Conservation (phyloP, 805 yeast genomes). For the Candida ipomoeae region DNA sequence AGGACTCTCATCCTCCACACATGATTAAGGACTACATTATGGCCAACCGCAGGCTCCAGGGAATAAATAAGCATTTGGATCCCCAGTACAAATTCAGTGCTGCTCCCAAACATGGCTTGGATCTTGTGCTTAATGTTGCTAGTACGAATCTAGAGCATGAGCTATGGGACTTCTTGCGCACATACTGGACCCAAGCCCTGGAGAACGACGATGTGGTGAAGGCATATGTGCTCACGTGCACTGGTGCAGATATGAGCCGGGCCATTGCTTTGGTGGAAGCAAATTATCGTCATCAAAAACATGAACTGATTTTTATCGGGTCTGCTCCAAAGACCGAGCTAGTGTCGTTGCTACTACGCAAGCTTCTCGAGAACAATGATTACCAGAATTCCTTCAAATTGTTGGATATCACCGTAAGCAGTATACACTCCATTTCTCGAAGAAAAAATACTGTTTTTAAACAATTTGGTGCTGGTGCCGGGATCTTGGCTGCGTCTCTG, state of each 20-base stretch:
- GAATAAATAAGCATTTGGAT: slow-evolving; percentile 4
- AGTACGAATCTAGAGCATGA: slow-evolving; percentile 13
- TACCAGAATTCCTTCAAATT: slow-evolving; percentile 15
- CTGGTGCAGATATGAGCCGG: slow-evolving; percentile 2
- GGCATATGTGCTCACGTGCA: slow-evolving; percentile 8
- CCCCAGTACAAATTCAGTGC: slow-evolving; percentile 1
- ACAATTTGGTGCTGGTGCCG: neutral
- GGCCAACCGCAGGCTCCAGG: slow-evolving; percentile 17
- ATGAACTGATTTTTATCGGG: neutral
- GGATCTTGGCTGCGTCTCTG: neutral
- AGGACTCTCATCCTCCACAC: slow-evolving; percentile 4
- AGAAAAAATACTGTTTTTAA: neutral
- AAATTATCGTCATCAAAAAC: slow-evolving; percentile 3
- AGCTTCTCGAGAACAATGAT: slow-evolving; percentile 12
- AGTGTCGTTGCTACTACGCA: slow-evolving; percentile 8
- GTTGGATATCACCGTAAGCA: slow-evolving; percentile 10
- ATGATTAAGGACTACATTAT: slow-evolving; percentile 12
- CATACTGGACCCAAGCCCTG: slow-evolving; percentile 11
- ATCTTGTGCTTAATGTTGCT: slow-evolving; percentile 10
- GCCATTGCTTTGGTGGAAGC: slow-evolving; percentile 12
- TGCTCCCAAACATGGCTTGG: slow-evolving; percentile 3
- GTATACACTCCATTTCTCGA: neutral
- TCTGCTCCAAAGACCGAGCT: neutral
- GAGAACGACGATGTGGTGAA: slow-evolving; percentile 10
- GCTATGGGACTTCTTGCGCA: slow-evolving; percentile 13